phyloP scores from a whole-genome alignment of 2,329 filamentous ascomycete genomes.

The Xylariaceae sp. region DNA sequence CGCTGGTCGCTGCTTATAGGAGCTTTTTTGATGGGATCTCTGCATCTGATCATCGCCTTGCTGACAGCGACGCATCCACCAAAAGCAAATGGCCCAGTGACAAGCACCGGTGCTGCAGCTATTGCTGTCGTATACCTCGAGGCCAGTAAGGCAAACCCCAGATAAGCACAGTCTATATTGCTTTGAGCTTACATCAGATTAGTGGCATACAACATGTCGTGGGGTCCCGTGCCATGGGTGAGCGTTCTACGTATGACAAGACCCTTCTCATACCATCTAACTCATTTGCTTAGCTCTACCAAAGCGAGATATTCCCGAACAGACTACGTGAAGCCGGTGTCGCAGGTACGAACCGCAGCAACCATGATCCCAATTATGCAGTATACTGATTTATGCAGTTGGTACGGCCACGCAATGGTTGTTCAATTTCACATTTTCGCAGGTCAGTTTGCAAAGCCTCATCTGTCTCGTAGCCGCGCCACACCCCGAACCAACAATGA shows the following conservation, averaged over 20 bases:
- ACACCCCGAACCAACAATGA: no score
- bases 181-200: slow-evolving; percentile 35
- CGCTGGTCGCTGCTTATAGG: slow-evolving; percentile 47
- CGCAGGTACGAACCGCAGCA: slow-evolving; percentile 26
- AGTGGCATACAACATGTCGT: slow-evolving; percentile 51
- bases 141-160: slow-evolving; percentile 28
- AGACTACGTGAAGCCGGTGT: slow-evolving; percentile 49
- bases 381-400: slow-evolving; percentile 22
- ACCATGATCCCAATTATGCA: not conserved
- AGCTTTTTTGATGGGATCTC: slow-evolving; percentile 48
- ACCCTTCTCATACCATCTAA: not conserved
- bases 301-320: slow-evolving; percentile 49
- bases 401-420: slow-evolving; percentile 51
- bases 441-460: slow-evolving; percentile 46
- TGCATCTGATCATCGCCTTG: slow-evolving; percentile 52
- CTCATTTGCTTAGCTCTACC: slow-evolving; percentile 38
- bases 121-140: slow-evolving; percentile 51
- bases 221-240: slow-evolving; percentile 52
- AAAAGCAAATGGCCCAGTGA: slow-evolving; percentile 27
- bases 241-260: not conserved
- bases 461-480: not conserved
- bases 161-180: not conserved
- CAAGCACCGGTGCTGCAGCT: slow-evolving; percentile 43
- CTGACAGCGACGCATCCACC: slow-evolving; percentile 46
- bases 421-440: slow-evolving; percentile 49